These are phyloP conservation scores for Beta vulgaris DNA, from an alignment of 148 eudicot species.

Conservation along the genomic window DNA sequence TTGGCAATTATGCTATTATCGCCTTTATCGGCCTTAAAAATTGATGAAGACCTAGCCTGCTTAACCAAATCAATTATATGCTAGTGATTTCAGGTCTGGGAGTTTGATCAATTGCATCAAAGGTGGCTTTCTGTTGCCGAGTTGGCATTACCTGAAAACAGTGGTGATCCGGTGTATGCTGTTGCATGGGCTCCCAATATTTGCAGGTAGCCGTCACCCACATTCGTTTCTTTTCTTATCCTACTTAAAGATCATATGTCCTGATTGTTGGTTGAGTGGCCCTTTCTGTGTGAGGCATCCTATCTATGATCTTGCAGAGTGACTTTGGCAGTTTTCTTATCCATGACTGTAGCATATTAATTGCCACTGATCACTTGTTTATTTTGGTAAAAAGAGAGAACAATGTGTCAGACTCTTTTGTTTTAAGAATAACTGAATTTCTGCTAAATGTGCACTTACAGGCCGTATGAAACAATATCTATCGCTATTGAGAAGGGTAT, in stretches of 20 bases:
- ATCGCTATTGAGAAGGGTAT: constrained; percentile 81
- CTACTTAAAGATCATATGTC: not conserved
- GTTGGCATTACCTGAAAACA: constrained; percentile 64
- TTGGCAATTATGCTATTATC: not conserved
- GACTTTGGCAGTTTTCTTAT: not conserved
- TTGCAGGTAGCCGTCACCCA: constrained; percentile 56
- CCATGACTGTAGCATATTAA: not conserved
- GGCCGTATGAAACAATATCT: constrained; percentile 86
- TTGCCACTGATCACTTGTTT: not conserved
- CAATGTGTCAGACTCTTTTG: not conserved
- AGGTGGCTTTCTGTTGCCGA: constrained; percentile 99
- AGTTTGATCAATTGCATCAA: constrained; percentile 91
- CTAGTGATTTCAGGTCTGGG: constrained; percentile 76
- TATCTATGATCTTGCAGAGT: not conserved
- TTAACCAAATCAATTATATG: constrained; percentile 27
- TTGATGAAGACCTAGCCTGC: not conserved
- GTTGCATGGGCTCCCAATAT: constrained; percentile 99
- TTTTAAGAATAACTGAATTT: not conserved
- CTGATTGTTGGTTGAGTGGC: not conserved
- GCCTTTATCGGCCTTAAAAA: not conserved
- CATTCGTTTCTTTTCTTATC: not conserved
- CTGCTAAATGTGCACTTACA: constrained; percentile 18
- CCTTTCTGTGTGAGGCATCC: not conserved
- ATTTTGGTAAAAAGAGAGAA: not conserved
- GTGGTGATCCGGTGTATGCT: constrained; percentile 60